Base-by-base conservation (phyloP, 1,284 basidiomycete genomes). In the Cryptococcus sp. region DNA sequence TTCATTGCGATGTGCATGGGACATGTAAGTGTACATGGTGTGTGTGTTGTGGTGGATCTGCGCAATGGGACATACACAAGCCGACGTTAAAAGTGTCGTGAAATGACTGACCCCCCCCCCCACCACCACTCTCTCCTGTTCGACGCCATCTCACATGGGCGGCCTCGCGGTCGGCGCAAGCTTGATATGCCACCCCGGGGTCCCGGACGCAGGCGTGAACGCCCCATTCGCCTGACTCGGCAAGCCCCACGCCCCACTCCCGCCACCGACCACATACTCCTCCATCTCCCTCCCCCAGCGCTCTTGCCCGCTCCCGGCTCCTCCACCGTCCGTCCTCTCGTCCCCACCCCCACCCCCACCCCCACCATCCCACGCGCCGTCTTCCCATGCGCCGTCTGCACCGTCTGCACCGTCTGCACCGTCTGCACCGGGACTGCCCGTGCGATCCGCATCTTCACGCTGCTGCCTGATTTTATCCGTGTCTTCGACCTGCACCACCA, bases 401-500 rank as follows among this genome's bases (percentile, higher is more conserved):
- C n/a, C n/a, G n/a, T n/a, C n/a, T n/a, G n/a, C n/a, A n/a, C n/a
- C n/a, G n/a, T n/a, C n/a, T n/a, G n/a, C n/a, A n/a, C n/a, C n/a
- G n/a, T n/a, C n/a, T n/a, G n/a, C n/a, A n/a, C n/a, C n/a, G n/a
- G n/a, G n/a, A n/a, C n/a, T n/a, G n/a, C n/a, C n/a, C n/a, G n/a
- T n/a, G n/a, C n/a, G n/a, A 13, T 40, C n/a, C n/a, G n/a, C n/a
- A n/a, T n/a, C 55, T 0, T 55, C 48, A 16, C 47, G 33, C 23
- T 37, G 4, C 44, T 52, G 47, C 36, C 50, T 15, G 53, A 38
- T 43, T 5, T 55, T 59, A 20, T 50, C 56, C 42, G 66, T 68
- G 64, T 76, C 71, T 61, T 76, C 71, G 39, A 76, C 73, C 50
- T 70, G 66, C 24, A 71, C 70, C 39, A 68, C 58, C 21, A 74